Conservation (phyloP, 1,284 basidiomycete genomes). For the Lentinula novae-zelandiae region DNA sequence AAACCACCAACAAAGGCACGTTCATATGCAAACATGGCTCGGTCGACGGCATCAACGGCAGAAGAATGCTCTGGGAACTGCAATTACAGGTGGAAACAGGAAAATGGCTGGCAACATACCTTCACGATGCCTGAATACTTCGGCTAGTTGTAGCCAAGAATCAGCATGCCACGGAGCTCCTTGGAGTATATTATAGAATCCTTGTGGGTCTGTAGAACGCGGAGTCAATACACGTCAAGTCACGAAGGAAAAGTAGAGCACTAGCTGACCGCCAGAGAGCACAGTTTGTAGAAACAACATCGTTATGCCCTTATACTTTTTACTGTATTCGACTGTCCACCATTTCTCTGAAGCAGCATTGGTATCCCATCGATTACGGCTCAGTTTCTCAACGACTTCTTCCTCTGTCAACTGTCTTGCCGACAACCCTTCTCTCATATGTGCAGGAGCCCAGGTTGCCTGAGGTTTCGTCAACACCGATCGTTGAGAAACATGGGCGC, state of each 20-base stretch:
- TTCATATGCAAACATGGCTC: slow-evolving; percentile 88
- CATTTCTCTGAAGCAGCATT: slow-evolving; percentile 31
- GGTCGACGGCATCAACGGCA: slow-evolving; percentile 81
- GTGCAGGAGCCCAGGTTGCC: slow-evolving; percentile 58
- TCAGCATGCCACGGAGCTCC: slow-evolving; percentile 84
- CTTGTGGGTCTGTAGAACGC: slow-evolving; percentile 55
- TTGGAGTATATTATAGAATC: slow-evolving; percentile 55
- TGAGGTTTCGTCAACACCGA: slow-evolving; percentile 66
- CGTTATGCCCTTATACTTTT: slow-evolving; percentile 77
- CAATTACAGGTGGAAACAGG: not conserved
- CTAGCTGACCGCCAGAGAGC: slow-evolving; percentile 66
- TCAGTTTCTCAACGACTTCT: slow-evolving; percentile 46
- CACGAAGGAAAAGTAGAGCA: not conserved
- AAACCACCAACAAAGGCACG: slow-evolving; percentile 82
- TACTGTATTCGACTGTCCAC: slow-evolving; percentile 86
- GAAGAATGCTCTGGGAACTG: slow-evolving; percentile 65
- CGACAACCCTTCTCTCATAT: slow-evolving; percentile 66
- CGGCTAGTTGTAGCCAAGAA: slow-evolving; percentile 83
- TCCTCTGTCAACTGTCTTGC: slow-evolving; percentile 53
- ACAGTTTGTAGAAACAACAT: slow-evolving; percentile 79
- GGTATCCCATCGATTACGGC: not conserved
- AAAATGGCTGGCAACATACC: slow-evolving; percentile 38
- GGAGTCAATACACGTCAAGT: not conserved
- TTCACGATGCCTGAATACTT: slow-evolving; percentile 81
- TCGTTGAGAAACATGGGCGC: slow-evolving; percentile 31